These are phyloP conservation scores for Trichocladium antarcticum DNA, from an alignment of 495 filamentous ascomycete genomes.

Conservation along the genomic window DNA sequence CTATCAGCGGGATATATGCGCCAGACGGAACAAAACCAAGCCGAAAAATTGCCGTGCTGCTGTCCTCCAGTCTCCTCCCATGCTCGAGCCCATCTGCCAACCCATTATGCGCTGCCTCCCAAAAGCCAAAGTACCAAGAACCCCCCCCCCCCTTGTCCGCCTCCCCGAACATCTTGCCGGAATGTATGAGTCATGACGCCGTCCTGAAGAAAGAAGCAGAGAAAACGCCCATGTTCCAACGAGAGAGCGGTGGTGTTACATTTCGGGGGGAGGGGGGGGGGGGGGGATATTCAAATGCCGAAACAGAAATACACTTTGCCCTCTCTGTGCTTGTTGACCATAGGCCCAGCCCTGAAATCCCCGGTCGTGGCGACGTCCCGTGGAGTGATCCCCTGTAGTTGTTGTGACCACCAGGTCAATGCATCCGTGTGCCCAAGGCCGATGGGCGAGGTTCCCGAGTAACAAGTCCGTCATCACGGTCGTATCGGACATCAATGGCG, in stretches of 20 bases:
- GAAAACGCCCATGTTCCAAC: slow-evolving; percentile 1
- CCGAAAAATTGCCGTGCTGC: not conserved
- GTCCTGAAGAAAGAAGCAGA: slow-evolving; percentile 13
- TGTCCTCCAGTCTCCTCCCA: slow-evolving; percentile 4
- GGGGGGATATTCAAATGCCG: slow-evolving; percentile 22
- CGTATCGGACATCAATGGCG: slow-evolving; percentile 30
- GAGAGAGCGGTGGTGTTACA: slow-evolving; percentile 26
- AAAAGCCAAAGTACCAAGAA: not conserved
- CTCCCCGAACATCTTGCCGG: not conserved
- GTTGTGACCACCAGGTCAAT: not conserved
- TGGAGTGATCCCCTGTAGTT: slow-evolving; percentile 8
- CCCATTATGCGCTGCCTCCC: not conserved
- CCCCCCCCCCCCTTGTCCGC: not conserved
- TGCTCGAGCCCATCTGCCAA: not conserved
- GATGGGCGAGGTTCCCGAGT: not conserved
- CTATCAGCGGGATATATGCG: not conserved
- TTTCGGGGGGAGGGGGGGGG: slow-evolving; percentile 10
- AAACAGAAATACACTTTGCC: slow-evolving; percentile 20
- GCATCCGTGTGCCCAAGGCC: slow-evolving; percentile 1
- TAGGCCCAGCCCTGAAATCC: slow-evolving; percentile 1
- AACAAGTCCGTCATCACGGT: slow-evolving; percentile 28
- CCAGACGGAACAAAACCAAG: not conserved
- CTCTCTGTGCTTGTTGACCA: not conserved
- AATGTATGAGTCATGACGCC: slow-evolving; percentile 22
- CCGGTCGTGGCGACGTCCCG: slow-evolving; percentile 6